phyloP scores from a whole-genome alignment of 495 filamentous ascomycete genomes.

The Neurospora tetraspora region DNA sequence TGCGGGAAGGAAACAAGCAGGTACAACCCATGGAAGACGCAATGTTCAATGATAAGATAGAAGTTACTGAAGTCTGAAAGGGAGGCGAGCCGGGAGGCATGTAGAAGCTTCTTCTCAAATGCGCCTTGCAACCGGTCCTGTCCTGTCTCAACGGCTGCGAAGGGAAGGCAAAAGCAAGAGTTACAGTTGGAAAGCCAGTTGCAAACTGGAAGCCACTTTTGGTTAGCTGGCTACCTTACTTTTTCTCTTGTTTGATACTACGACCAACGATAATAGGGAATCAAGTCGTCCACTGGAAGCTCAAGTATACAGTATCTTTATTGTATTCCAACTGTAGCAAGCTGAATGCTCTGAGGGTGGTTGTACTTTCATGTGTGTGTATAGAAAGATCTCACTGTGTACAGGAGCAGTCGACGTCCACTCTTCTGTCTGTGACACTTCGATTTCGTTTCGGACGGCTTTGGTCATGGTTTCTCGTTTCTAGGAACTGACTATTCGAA shows the following conservation, averaged over 20 bases:
- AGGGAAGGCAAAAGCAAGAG: not conserved
- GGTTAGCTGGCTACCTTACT: not conserved
- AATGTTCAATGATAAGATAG: not conserved
- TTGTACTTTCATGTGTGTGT: not conserved
- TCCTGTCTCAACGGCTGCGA: not conserved
- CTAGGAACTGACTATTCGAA: not conserved
- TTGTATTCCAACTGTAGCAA: not conserved
- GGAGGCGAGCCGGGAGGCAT: not conserved
- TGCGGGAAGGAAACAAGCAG: not conserved
- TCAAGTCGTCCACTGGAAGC: not conserved
- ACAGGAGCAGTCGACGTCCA: not conserved
- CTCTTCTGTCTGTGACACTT: not conserved
- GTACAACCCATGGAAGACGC: not conserved
- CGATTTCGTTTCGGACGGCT: not conserved
- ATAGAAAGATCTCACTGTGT: not conserved
- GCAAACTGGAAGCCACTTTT: not conserved
- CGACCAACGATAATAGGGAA: not conserved
- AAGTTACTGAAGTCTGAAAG: not conserved
- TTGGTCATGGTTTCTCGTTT: not conserved
- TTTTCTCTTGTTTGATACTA: not conserved
- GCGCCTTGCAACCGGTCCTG: not conserved
- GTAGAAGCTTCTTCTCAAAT: not conserved
- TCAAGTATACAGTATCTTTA: not conserved
- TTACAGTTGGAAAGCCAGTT: not conserved
- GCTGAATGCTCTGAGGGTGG: not conserved